Evolutionary conservation across 2,329 filamentous ascomycete species (phyloP).

Genomic region (Xenosphaeropsis pyriputrescens): DNA sequence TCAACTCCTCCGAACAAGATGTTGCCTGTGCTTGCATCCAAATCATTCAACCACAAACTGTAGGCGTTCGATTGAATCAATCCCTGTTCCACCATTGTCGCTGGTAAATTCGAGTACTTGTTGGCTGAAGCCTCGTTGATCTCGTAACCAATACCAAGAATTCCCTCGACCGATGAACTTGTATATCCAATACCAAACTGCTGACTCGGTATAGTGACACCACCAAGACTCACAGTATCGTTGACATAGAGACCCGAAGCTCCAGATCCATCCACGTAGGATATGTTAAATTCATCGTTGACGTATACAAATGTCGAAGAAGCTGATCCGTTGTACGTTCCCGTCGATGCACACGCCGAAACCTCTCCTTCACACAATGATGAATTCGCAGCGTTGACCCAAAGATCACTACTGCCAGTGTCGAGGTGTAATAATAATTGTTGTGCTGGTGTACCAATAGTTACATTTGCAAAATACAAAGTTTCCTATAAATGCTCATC

Average conservation of each 20-base stretch:
- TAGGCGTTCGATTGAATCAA: conserved; percentile 53
- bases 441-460: conserved; percentile 47
- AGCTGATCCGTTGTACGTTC: conserved; percentile 52
- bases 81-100: conserved; percentile 43
- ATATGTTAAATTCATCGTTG: conserved; percentile 70
- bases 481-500: conserved; percentile 30
- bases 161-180: conserved; percentile 48
- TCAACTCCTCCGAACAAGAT: conserved; percentile 68
- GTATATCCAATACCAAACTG: conserved; percentile 64
- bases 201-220: conserved; percentile 34
- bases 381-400: conserved; percentile 54
- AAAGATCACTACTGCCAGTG: conserved; percentile 55
- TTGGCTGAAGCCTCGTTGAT: conserved; percentile 64
- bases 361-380: conserved; percentile 34
- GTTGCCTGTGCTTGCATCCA: conserved; percentile 47
- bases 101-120: conserved; percentile 56
- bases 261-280: conserved; percentile 70
- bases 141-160: conserved; percentile 74
- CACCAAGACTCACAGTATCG: conserved; percentile 52
- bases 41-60: conserved; percentile 63
- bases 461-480: conserved; percentile 48
- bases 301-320: conserved; percentile 68
- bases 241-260: conserved; percentile 68
- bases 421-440: conserved; percentile 44
- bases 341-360: conserved; percentile 41